Conservation (phyloP, 106 monocot species). For the Platanthera guangdongensis region DNA sequence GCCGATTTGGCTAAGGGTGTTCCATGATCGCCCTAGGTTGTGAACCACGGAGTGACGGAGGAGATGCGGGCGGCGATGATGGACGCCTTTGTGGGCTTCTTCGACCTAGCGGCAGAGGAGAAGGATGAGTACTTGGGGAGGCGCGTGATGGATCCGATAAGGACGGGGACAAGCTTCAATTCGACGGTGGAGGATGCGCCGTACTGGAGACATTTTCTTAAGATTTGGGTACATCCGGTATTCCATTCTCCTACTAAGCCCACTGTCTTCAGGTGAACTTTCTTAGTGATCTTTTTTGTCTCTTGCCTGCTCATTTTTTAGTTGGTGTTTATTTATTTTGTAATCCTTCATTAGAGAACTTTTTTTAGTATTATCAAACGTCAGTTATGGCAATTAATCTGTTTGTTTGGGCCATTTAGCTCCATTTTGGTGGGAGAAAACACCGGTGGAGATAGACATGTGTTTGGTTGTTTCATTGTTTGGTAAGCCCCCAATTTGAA, state of each 20-base stretch:
- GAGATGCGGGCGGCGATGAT: conserved; percentile 17
- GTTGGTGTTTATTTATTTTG: neutral
- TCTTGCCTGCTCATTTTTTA: neutral
- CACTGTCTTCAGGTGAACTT: conserved; percentile 31
- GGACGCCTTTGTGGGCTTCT: conserved; percentile 7
- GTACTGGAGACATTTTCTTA: conserved; percentile 63
- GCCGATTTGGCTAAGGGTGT: neutral
- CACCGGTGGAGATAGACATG: neutral
- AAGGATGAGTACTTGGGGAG: conserved; percentile 29
- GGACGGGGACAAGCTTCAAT: conserved; percentile 74
- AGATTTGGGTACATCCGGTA: conserved; percentile 48
- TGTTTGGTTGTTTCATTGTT: too few species aligned
- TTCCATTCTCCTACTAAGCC: conserved; percentile 52
- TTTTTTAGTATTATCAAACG: neutral
- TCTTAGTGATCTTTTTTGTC: neutral
- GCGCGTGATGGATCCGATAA: conserved; percentile 42
- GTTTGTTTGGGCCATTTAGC: too few species aligned
- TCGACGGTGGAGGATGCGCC: conserved; percentile 36
- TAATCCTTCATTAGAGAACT: too few species aligned
- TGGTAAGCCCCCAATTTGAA: too few species aligned
- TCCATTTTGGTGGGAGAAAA: too few species aligned
- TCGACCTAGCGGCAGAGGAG: conserved; percentile 41
- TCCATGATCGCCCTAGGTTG: conserved; percentile 14
- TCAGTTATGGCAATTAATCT: too few species aligned
- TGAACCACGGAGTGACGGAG: conserved; percentile 38